Percentiles rank a stretch among this genome's conserved stretches.
Conservation (phyloP, 345 rosid genomes). For the Rhizophora apiculata region DNA sequence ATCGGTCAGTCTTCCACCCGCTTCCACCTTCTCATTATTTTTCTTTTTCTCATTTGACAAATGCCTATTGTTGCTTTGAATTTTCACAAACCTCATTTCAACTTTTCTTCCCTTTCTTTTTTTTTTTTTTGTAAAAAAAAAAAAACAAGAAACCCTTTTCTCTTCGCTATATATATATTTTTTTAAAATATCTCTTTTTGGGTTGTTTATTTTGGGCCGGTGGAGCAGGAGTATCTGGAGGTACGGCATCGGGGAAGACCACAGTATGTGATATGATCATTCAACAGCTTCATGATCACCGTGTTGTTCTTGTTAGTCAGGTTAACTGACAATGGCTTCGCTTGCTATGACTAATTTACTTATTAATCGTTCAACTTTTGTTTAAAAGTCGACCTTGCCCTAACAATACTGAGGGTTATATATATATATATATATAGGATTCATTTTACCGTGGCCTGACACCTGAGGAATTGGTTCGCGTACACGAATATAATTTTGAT, state of each 20-base stretch:
- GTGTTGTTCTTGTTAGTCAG: conserved; percentile 94
- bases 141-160: too few relatives aligned
- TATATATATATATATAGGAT: conserved; percentile 44
- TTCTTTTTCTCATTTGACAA: not conserved
- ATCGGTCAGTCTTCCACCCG: conserved; percentile 47
- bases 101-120: too few relatives aligned
- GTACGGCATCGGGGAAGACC: conserved; percentile 98
- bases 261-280: conserved; percentile 99
- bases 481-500: conserved; percentile 95
- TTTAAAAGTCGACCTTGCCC: too few relatives aligned
- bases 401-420: too few relatives aligned
- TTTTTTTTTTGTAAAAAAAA: too few relatives aligned
- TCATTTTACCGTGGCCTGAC: conserved; percentile 94
- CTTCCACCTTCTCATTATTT: not conserved
- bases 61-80: not conserved
- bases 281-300: conserved; percentile 98
- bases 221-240: conserved; percentile 86
- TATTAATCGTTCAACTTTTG: too few relatives aligned
- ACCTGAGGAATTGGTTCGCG: conserved; percentile 67
- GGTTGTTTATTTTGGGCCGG: not conserved
- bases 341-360: not conserved
- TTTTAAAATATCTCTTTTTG: not conserved
- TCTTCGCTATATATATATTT: not conserved
- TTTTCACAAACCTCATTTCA: too few relatives aligned
- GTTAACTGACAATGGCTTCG: conserved; percentile 24